These are phyloP conservation scores for Thelonectria blattea DNA, from an alignment of 2,329 filamentous ascomycete genomes.

Conservation along the genomic window DNA sequence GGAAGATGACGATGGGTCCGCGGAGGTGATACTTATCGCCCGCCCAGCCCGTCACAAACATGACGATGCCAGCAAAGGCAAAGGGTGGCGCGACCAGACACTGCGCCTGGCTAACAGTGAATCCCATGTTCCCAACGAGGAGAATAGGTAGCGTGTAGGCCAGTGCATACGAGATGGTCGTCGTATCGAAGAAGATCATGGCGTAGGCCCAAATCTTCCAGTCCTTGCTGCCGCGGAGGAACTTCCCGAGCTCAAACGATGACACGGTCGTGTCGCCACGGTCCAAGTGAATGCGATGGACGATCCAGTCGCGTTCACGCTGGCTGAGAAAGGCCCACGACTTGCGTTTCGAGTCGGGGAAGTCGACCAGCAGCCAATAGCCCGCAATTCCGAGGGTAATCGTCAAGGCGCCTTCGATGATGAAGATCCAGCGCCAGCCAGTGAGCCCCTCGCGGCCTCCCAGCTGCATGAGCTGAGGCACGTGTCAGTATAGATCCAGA, in stretches of 20 bases:
- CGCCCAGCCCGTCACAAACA: conserved; percentile 64
- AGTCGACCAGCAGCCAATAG: conserved; percentile 68
- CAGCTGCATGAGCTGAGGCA: conserved; percentile 63
- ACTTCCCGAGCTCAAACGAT: conserved; percentile 55
- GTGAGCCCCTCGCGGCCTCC: conserved; percentile 58
- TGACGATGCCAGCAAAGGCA: conserved; percentile 67
- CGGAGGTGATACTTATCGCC: conserved; percentile 72
- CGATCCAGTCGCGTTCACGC: conserved; percentile 59
- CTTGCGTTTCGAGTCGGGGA: conserved; percentile 62
- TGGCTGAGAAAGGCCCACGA: conserved; percentile 60
- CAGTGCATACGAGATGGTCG: conserved; percentile 76
- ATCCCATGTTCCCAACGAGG: conserved; percentile 67
- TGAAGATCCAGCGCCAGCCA: conserved; percentile 74
- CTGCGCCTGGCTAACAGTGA: conserved; percentile 67
- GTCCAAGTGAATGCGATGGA: conserved; percentile 61
- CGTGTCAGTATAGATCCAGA: conserved; percentile 8
- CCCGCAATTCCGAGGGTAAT: conserved; percentile 54
- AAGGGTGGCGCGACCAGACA: conserved; percentile 76
- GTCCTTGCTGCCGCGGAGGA: conserved; percentile 55
- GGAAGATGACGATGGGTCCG: conserved; percentile 69
- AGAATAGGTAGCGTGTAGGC: conserved; percentile 83
- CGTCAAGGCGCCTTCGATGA: conserved; percentile 61
- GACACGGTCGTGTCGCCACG: conserved; percentile 63
- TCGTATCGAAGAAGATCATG: conserved; percentile 68
- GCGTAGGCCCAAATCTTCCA: conserved; percentile 68